phyloP scores from a whole-genome alignment of 257 asterid genomes.

The Avicennia marina region DNA sequence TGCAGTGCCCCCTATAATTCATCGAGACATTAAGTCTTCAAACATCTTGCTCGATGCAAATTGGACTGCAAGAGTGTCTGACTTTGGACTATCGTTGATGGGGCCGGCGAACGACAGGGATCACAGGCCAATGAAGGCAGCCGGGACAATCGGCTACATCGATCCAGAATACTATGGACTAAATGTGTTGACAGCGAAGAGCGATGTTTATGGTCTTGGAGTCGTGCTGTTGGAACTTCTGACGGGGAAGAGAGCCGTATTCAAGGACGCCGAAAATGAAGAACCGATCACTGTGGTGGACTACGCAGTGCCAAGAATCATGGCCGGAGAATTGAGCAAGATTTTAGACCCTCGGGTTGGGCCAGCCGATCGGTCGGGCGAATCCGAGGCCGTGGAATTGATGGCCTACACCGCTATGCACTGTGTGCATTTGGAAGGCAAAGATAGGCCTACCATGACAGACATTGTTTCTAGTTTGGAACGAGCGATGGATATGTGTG shows the following conservation, averaged over 20 bases:
- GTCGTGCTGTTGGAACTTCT: slow-evolving; percentile 69
- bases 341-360: slow-evolving; percentile 68
- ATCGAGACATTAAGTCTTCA: slow-evolving; percentile 87
- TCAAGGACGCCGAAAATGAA: slow-evolving; percentile 43
- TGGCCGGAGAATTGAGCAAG: slow-evolving; percentile 58
- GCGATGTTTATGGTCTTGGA: slow-evolving; percentile 87
- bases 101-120: slow-evolving; percentile 53
- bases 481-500: slow-evolving; percentile 68
- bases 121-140: slow-evolving; percentile 53
- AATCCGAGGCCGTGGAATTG: slow-evolving; percentile 75
- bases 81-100: slow-evolving; percentile 79
- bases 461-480: slow-evolving; percentile 82
- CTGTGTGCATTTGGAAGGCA: slow-evolving; percentile 86
- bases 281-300: slow-evolving; percentile 73
- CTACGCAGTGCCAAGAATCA: slow-evolving; percentile 59
- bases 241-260: slow-evolving; percentile 83
- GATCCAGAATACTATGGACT: slow-evolving; percentile 86
- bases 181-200: slow-evolving; percentile 76
- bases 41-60: slow-evolving; percentile 70
- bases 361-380: slow-evolving; percentile 39
- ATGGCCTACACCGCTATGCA: slow-evolving; percentile 89
- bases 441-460: slow-evolving; percentile 76
- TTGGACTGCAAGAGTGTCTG: slow-evolving; percentile 85
- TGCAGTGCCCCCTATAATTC: slow-evolving; percentile 95
- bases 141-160: slow-evolving; percentile 85